Conservation (phyloP, 1,139 yeast species). For the Magnusiomyces tetraspermus region DNA sequence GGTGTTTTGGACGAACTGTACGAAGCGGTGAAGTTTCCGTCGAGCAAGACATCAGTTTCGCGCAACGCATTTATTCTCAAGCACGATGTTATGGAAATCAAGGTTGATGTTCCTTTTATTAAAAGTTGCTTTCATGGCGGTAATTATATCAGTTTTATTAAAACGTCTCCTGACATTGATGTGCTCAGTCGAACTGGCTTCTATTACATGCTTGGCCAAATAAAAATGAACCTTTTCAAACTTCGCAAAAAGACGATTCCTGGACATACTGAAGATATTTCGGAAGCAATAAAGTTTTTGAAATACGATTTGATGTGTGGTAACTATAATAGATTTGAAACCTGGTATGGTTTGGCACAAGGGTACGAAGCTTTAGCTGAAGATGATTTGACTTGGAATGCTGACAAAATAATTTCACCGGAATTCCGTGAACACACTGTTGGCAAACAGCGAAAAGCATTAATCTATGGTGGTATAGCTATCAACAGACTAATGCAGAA, state of each 20-base stretch:
- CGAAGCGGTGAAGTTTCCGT: conserved; percentile 66
- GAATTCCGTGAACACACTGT: conserved; percentile 61
- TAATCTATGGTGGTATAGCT: conserved; percentile 71
- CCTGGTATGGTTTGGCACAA: conserved; percentile 80
- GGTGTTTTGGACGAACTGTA: conserved; percentile 60
- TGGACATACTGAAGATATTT: conserved; percentile 73
- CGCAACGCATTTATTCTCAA: conserved; percentile 1
- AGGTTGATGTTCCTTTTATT: conserved; percentile 37
- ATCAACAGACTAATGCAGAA: conserved; percentile 38
- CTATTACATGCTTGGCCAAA: conserved; percentile 63
- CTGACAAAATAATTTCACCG: conserved; percentile 62
- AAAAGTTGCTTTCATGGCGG: conserved; percentile 53
- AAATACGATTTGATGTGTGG: conserved; percentile 59
- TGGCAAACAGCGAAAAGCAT: conserved; percentile 54
- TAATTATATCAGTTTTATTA: conserved; percentile 34
- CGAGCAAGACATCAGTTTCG: conserved; percentile 30
- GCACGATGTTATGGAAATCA: not conserved
- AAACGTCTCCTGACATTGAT: conserved; percentile 31
- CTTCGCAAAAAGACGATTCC: conserved; percentile 63
- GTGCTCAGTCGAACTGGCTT: conserved; percentile 46
- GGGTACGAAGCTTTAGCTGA: conserved; percentile 74
- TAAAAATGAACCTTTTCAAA: conserved; percentile 56
- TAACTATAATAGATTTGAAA: conserved; percentile 55
- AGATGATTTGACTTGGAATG: conserved; percentile 83
- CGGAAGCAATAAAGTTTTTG: conserved; percentile 57